phyloP scores from a whole-genome alignment of 1,139 yeast species.

The Geotrichum citri-aurantii region DNA sequence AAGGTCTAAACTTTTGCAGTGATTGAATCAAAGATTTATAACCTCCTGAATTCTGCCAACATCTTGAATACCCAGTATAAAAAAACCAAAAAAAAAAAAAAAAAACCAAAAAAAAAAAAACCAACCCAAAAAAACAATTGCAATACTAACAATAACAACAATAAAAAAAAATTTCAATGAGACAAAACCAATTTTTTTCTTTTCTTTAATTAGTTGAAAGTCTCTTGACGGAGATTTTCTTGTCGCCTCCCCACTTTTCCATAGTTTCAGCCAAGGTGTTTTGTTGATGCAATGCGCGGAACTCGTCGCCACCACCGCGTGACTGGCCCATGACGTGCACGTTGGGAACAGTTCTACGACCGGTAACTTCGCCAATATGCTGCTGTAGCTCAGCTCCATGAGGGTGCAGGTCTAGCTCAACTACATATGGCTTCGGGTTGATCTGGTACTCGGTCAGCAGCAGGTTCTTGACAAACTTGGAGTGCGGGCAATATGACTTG shows the following conservation, averaged over 20 bases:
- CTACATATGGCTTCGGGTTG: slow-evolving; percentile 63
- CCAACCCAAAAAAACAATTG: too few species aligned
- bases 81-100: too few species aligned
- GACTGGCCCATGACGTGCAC: slow-evolving; percentile 80
- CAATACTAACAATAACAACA: too few species aligned
- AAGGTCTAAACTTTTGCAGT: too few species aligned
- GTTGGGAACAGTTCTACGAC: slow-evolving; percentile 91
- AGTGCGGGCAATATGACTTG: slow-evolving; percentile 58
- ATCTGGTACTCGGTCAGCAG: slow-evolving; percentile 60
- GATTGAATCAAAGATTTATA: too few species aligned
- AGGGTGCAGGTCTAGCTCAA: slow-evolving; percentile 76
- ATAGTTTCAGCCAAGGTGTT: slow-evolving; percentile 48
- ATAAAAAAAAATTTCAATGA: too few species aligned
- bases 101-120: too few species aligned
- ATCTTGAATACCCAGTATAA: too few species aligned
- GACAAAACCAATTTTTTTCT: too few species aligned
- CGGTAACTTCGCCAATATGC: slow-evolving; percentile 68
- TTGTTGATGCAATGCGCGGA: slow-evolving; percentile 53
- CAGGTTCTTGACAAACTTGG: slow-evolving; percentile 62
- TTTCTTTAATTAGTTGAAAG: neutral
- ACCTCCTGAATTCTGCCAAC: too few species aligned
- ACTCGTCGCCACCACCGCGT: slow-evolving; percentile 89
- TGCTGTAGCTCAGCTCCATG: slow-evolving; percentile 70
- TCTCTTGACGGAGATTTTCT: neutral
- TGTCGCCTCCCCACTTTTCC: slow-evolving; percentile 52